Evolutionary conservation across 1,139 yeast species (phyloP), one percentile per base, ranked within the genome.

Genomic region (Cylindricascospora bacillispora): DNA sequence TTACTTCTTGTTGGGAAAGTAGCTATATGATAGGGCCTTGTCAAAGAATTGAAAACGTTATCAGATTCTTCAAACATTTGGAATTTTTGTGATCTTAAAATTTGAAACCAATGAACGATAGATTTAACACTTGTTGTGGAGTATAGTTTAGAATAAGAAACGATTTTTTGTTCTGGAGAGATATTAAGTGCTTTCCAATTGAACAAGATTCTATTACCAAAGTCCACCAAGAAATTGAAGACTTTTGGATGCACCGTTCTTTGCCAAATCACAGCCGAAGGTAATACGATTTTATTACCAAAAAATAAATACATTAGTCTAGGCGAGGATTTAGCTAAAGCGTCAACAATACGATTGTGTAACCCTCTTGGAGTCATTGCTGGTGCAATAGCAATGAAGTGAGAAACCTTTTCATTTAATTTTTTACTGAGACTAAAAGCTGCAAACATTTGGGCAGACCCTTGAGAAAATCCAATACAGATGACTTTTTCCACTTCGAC

Each of bases 71-170:
- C 86, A 55, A 74, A 86, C 93, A 86, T 78, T 54, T 83, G 94
- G 52, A 86, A 85, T 31, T 72, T 70, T 25, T 72, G 73, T n/a
- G 81, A 65, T 27, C 80, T 63, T 39, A 86, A 79, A 34, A 86
- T 83, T 56, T 86, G 97, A 52, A 86, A 86, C 97, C 97, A 86
- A 56, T 86, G 97, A 21, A 85, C 95, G 28, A 83, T 89, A 15
- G 82, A 73, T 54, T 86, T 86, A 26, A 85, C 95, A 3, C 92
- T 76, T 0, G 97, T 83, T 15, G 93, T 80, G 1, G 93, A 80
- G 57, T 85, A 86, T 31, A 86, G 60, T 54, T 86, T 95, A 15
- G 82, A 73, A 54, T 81, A 86, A 22, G 83, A 69, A 18, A 81
- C 69, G 31, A 75, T 56, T 48, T 85, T 85, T 54, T 85, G 95